A percentile compares a stretch with the other conserved stretches of the same genome.
Evolutionary conservation across 2,329 filamentous ascomycete species (phyloP).

Genomic region (Pseudogymnoascus sp.): DNA sequence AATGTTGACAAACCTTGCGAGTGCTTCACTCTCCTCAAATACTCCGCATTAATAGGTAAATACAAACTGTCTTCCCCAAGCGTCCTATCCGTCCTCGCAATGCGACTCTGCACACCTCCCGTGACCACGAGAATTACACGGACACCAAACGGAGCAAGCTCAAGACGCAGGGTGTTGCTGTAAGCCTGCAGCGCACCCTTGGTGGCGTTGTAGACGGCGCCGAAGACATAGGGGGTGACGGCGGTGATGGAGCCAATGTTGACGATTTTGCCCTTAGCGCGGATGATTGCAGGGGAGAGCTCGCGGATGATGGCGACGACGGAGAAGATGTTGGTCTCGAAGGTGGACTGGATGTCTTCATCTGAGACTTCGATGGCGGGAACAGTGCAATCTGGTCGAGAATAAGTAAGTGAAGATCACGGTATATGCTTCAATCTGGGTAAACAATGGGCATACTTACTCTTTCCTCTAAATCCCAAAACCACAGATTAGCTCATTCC

Average conservation of each 20-base stretch:
- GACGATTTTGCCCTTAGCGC: conserved; percentile 30
- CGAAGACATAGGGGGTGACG: conserved; percentile 30
- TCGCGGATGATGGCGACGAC: conserved; percentile 34
- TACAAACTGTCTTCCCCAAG: conserved; percentile 11
- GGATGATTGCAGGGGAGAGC: conserved; percentile 34
- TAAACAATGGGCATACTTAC: neutral
- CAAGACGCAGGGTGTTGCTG: conserved; percentile 34
- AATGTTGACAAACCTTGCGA: neutral
- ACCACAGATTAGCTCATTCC: neutral
- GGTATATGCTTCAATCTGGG: neutral
- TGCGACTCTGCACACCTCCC: conserved; percentile 11
- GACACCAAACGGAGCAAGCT: conserved; percentile 25
- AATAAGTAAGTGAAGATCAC: neutral
- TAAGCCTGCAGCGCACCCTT: conserved; percentile 37
- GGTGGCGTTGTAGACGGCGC: conserved; percentile 35
- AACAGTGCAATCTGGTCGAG: conserved; percentile 15
- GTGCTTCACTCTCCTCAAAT: neutral
- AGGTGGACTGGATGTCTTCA: conserved; percentile 20
- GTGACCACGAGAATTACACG: conserved; percentile 12
- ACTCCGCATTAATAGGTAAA: neutral
- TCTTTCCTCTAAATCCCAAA: neutral
- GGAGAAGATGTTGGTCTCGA: conserved; percentile 35
- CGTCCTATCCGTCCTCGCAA: neutral
- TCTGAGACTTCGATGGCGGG: conserved; percentile 17
- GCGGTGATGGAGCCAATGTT: conserved; percentile 35